phyloP scores from a whole-genome alignment of 306 rosid species.

The Sicyos edulis region DNA sequence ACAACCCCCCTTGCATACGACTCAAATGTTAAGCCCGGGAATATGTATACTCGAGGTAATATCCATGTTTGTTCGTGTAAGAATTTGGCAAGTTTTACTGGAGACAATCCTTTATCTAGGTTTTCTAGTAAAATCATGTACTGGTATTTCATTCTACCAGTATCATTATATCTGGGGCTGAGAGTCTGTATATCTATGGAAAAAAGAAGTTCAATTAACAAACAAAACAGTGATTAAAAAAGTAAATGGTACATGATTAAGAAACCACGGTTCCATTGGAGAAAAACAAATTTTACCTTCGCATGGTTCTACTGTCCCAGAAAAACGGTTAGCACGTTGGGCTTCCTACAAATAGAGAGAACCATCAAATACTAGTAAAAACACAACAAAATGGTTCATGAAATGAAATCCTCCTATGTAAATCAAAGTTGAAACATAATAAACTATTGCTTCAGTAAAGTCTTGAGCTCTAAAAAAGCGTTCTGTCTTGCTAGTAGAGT shows the following conservation, averaged over 20 bases:
- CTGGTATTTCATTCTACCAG: conserved; percentile 36
- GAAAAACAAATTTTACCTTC: conserved; percentile 23
- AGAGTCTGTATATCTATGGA: neutral
- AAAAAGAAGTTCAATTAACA: neutral
- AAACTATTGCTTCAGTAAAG: neutral
- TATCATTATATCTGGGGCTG: conserved; percentile 18
- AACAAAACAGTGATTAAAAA: neutral
- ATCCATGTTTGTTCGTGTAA: conserved; percentile 36
- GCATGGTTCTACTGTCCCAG: neutral
- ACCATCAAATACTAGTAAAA: neutral
- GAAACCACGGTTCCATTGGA: neutral
- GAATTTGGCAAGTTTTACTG: conserved; percentile 44
- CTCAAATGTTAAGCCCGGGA: conserved; percentile 40
- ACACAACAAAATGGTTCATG: neutral
- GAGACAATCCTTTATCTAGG: conserved; percentile 45
- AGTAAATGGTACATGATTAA: neutral
- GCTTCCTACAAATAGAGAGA: conserved; percentile 34
- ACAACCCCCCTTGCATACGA: conserved; percentile 43
- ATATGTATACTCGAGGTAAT: conserved; percentile 41
- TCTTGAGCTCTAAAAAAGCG: neutral
- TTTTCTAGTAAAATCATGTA: conserved; percentile 57
- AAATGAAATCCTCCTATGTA: neutral
- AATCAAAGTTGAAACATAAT: conserved; percentile 4
- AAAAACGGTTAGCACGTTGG: conserved; percentile 22
- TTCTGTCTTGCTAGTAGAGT: too few species aligned